Percentiles rank a stretch among this genome's conserved stretches.
Evolutionary conservation across 306 rosid species (phyloP).

Genomic region (Benincasa hispida): DNA sequence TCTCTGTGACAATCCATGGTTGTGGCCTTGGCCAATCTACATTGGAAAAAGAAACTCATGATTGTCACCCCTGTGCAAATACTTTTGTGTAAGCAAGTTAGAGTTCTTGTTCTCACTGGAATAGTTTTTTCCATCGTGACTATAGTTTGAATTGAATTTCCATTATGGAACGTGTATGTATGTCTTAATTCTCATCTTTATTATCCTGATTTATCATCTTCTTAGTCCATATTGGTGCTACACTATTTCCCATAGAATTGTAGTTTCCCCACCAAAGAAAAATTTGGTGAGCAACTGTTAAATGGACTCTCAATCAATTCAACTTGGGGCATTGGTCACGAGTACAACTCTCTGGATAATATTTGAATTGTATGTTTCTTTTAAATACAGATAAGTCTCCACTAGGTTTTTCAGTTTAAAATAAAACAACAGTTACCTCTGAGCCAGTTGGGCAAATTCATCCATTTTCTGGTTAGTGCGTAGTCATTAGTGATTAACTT

Average conservation of each 20-base stretch:
- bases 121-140: not conserved
- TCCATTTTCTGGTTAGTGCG: not conserved
- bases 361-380: not conserved
- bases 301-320: not conserved
- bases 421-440: not conserved
- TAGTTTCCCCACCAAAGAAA: not conserved
- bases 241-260: not conserved
- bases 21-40: not conserved
- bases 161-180: not conserved
- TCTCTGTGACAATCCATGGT: not conserved
- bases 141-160: not conserved
- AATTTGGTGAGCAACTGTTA: not conserved
- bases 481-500: not conserved
- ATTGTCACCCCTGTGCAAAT: slow-evolving; percentile 3
- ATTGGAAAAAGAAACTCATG: not conserved
- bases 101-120: not conserved
- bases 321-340: not conserved
- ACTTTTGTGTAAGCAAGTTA: slow-evolving; percentile 2
- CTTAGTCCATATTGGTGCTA: not conserved
- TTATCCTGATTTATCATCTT: not conserved
- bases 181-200: not conserved
- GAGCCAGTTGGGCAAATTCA: not conserved
- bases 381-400: not conserved
- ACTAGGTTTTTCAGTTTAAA: not conserved
- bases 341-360: not conserved